Evolutionary conservation across 495 filamentous ascomycete genomes (phyloP), one percentile per base, ranked within the genome.

Genomic region (Annulohypoxylon moriforme): DNA sequence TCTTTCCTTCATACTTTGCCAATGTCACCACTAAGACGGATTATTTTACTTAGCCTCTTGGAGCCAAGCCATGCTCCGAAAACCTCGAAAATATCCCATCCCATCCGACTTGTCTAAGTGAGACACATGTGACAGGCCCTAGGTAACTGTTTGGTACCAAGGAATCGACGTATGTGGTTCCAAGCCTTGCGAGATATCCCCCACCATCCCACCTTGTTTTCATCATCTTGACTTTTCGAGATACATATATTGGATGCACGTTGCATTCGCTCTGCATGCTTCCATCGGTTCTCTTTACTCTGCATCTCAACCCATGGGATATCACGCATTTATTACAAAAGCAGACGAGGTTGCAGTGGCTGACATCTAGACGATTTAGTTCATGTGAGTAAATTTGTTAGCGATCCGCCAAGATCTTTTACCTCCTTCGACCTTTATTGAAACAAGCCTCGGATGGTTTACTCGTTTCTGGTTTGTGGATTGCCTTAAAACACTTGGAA

Each of bases 381-480:
- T 58, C 55, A 29, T 60, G 64, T 60, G 69, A 72, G 69, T 64
- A 64, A 64, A 58, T 67, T 71, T 16, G 31, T 56, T 52, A 63
- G 47, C 59, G 60, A 53, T 14, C n/a, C 53, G 20, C 67, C 24
- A 29, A 52, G 47, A 52, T 52, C 27, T 46, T 60, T 14, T 55
- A 62, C 42, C 49, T 71, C 40, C n/a, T 44, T 44, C 13, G 7
- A 44, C n/a, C n/a, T 44, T 44, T 16, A 18, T 44, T 33, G 46
- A 60, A 55, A 70, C 53, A 29, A 29, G 42, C 53, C 16, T 52
- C 25, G 10, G 31, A 27, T 63, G 20, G 49, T 42, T 34, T 42
- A n/a, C 40, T 44, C n/a, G 40, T 44, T 44, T 42, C 38, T 42
- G 38, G 38, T 27, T 55, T 47, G 22, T 52, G 60, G 16, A 8